phyloP scores from a whole-genome alignment of 257 asterid species.

The Solanum chiquidenum region DNA sequence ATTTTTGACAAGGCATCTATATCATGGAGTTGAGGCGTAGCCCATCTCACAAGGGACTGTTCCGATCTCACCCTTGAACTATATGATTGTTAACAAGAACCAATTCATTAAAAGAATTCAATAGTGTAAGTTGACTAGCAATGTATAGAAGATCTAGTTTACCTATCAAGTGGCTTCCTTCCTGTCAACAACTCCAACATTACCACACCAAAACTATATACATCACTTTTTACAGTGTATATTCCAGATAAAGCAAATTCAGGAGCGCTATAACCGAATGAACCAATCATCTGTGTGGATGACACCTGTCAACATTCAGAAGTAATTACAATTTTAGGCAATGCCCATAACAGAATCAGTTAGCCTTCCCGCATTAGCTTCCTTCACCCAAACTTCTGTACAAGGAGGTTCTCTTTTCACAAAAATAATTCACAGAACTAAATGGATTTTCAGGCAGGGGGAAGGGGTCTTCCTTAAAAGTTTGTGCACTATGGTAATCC shows the following conservation, averaged over 20 bases:
- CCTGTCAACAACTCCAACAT: constrained; percentile 97
- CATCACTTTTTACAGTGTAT: constrained; percentile 91
- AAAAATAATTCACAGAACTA: not conserved
- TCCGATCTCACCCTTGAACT: constrained; percentile 86
- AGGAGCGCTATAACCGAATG: constrained; percentile 96
- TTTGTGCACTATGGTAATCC: not conserved
- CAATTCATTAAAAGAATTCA: not conserved
- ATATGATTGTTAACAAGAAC: constrained; percentile 1
- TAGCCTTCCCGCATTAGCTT: not conserved
- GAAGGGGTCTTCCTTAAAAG: not conserved
- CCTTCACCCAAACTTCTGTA: not conserved
- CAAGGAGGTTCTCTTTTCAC: not conserved
- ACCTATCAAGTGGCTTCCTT: constrained; percentile 98
- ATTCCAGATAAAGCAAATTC: constrained; percentile 92
- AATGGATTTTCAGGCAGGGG: not conserved
- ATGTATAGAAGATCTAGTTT: constrained; percentile 4
- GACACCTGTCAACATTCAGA: constrained; percentile 46
- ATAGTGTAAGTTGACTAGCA: not conserved
- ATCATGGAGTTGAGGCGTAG: constrained; percentile 96
- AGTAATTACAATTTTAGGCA: not conserved
- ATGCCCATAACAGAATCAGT: not conserved
- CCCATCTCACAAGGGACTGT: constrained; percentile 98
- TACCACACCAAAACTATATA: constrained; percentile 93
- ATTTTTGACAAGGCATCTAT: constrained; percentile 93
- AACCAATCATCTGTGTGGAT: constrained; percentile 68